phyloP scores from a whole-genome alignment of 2,329 filamentous ascomycete genomes.

The Exophiala oligosperma region DNA sequence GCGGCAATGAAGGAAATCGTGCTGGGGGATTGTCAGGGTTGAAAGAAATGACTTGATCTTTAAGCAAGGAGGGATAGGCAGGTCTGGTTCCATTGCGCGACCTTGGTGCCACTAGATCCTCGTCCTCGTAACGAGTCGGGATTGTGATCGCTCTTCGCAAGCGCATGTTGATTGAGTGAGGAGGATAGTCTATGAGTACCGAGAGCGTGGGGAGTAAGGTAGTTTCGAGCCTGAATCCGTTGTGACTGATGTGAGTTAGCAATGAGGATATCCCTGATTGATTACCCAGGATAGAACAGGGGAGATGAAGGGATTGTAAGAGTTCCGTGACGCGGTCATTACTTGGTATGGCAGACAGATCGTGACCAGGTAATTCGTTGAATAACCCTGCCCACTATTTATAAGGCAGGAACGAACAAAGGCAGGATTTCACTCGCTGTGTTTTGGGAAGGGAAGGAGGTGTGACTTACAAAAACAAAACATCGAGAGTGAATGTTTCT shows the following conservation, averaged over 20 bases:
- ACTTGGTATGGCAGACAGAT: neutral
- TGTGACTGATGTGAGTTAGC: neutral
- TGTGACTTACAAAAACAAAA: slow-evolving; percentile 3
- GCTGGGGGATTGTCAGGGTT: slow-evolving; percentile 43
- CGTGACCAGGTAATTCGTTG: neutral
- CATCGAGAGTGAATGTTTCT: neutral
- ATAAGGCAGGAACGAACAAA: neutral
- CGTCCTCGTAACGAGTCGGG: slow-evolving; percentile 35
- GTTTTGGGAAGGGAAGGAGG: neutral
- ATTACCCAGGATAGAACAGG: neutral
- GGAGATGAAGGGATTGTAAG: neutral
- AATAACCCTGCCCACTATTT: neutral
- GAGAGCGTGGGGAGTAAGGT: neutral
- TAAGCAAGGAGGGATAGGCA: slow-evolving; percentile 27
- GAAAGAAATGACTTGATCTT: slow-evolving; percentile 27
- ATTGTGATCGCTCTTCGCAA: slow-evolving; percentile 35
- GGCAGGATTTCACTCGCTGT: slow-evolving; percentile 4
- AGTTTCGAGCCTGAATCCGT: neutral
- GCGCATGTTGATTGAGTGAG: slow-evolving; percentile 30
- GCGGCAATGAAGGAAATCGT: slow-evolving; percentile 41
- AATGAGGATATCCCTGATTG: neutral
- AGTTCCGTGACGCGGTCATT: neutral
- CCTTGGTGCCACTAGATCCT: slow-evolving; percentile 19
- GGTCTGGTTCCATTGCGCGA: slow-evolving; percentile 17
- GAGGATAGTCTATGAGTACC: no score